phyloP scores from a whole-genome alignment of 148 eudicot species.

The Fallopia convolvulus region DNA sequence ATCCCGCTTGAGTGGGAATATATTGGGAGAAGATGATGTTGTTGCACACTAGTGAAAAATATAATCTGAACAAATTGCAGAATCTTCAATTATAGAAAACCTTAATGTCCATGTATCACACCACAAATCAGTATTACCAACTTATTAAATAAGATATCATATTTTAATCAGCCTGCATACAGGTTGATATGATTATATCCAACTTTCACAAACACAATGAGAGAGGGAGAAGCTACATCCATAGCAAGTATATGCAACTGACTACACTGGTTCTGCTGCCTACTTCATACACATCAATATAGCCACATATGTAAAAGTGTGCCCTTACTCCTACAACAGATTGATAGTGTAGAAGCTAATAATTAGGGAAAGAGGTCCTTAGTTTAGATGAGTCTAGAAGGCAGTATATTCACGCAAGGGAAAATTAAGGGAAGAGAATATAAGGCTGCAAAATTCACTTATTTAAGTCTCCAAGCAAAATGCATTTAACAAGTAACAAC shows the following conservation, averaged over 20 bases:
- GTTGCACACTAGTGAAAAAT: neutral
- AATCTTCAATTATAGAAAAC: neutral
- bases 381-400: neutral
- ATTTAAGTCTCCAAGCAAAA: neutral
- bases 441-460: neutral
- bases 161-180: neutral
- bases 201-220: neutral
- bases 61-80: neutral
- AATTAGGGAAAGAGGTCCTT: neutral
- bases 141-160: neutral
- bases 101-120: neutral
- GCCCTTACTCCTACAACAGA: neutral
- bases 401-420: neutral
- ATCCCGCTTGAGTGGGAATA: too few species aligned
- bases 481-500: neutral
- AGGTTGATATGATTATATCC: neutral
- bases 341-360: neutral
- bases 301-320: neutral
- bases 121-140: neutral
- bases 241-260: neutral
- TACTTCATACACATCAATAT: neutral
- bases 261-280: neutral
- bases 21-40: too few species aligned
- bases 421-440: neutral
- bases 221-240: neutral